Evolutionary conservation across 2,329 filamentous ascomycete species (phyloP), one percentile per base, ranked within the genome.

Genomic region (Ophiostoma perfectum): DNA sequence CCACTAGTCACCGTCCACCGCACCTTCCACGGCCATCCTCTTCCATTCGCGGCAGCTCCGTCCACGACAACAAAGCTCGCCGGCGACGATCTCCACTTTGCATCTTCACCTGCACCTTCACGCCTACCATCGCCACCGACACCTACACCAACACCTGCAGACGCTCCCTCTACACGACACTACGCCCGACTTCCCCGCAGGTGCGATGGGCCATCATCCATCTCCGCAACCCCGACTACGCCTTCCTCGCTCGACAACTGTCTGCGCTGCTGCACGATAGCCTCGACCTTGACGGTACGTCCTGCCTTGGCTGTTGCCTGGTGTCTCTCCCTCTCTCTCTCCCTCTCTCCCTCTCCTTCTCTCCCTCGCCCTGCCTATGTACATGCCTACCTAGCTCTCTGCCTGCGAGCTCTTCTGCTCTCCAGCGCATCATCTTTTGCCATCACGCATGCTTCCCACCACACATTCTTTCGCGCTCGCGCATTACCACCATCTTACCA

Each of bases 201-300:
- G 68, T 69, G 68, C 66, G 66, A 69, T 69, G 68, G 66, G 66
- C 68, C 63, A 63, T 67, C 68, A 67, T 36, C 39, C 62, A 49
- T 65, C 63, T 47, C 16, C 62, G 41, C 66, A 65, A 47, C 66
- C 49, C 38, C 47, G 36, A 45, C 65, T 27, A 41, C 68, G 18
- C 44, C 65, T 65, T 55, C 42, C n/a, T 64, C 9, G 7, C 12
- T 27, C 27, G 27, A n/a, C 38, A 14, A 14, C 58, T 62, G 58
- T 6, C 58, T n/a, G 58, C 38, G 58, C 58, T 14, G 58, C 39
- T 39, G 60, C 16, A 42, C 18, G 60, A 7, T 41, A 62, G 58
- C 58, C 41, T 11, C 42, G 27, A 27, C 27, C 63, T 18, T 39
- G n/a, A 41, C 60, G 38, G 38, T 63, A 63, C 27, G 55, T 60